A percentile compares a stretch with the other conserved stretches of the same genome.
phyloP scores from a whole-genome alignment of 495 filamentous ascomycete species.

The Sabuloglossum arenarium region DNA sequence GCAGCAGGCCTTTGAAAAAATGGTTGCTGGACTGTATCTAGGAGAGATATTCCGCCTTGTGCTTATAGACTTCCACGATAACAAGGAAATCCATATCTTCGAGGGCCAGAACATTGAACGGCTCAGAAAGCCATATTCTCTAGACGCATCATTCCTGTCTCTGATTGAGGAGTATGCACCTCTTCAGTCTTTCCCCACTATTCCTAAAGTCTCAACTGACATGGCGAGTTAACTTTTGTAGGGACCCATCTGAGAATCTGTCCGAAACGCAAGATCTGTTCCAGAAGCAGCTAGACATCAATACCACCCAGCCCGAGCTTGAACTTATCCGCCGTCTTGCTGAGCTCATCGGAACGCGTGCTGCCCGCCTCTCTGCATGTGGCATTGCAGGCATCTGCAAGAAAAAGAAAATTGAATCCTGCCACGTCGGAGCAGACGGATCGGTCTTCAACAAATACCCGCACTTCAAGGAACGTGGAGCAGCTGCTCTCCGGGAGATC shows the following conservation, averaged over 20 bases:
- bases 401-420: slow-evolving; percentile 8
- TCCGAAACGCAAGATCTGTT: slow-evolving; percentile 7
- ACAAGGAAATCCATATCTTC: slow-evolving; percentile 14
- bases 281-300: slow-evolving; percentile 1
- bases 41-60: slow-evolving; percentile 26
- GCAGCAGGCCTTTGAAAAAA: slow-evolving; percentile 28
- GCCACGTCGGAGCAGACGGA: slow-evolving; percentile 9
- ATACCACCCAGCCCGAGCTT: slow-evolving; percentile 2
- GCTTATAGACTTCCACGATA: slow-evolving; percentile 18
- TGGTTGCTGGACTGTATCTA: slow-evolving; percentile 27
- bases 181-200: background rate
- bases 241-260: slow-evolving; percentile 9
- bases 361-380: slow-evolving; percentile 9
- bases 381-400: slow-evolving; percentile 9
- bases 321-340: slow-evolving; percentile 9
- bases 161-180: slow-evolving; percentile 7
- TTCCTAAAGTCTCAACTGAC: background rate
- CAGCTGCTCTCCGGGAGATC: slow-evolving; percentile 9
- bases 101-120: slow-evolving; percentile 11
- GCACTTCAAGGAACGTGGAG: slow-evolving; percentile 9
- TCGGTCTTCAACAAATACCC: slow-evolving; percentile 11
- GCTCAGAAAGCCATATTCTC: slow-evolving; percentile 8
- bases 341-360: slow-evolving; percentile 10
- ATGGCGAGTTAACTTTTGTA: background rate
- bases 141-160: slow-evolving; percentile 8